These are phyloP conservation scores for Capsella rubella DNA, from an alignment of 441 rosid genomes.

Conservation along the genomic window DNA sequence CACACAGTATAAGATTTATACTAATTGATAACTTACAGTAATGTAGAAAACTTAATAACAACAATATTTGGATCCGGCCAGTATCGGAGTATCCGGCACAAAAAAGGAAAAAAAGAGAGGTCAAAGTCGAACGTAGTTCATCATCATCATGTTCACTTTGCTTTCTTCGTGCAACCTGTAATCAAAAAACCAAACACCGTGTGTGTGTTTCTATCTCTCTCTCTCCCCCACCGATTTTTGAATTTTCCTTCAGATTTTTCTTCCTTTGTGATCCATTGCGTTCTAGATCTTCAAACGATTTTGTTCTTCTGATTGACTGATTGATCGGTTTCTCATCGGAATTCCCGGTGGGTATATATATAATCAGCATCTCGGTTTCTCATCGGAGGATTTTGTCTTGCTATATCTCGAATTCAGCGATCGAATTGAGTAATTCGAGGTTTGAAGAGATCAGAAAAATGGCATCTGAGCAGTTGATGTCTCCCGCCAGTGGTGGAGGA, in stretches of 20 bases:
- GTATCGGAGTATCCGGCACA: slow-evolving; percentile 1
- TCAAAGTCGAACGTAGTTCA: slow-evolving; percentile 36
- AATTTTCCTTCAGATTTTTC: slow-evolving; percentile 34
- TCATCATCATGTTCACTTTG: slow-evolving; percentile 32
- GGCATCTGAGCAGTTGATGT: slow-evolving; percentile 88
- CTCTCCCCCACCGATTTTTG: slow-evolving; percentile 23
- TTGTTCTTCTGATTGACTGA: slow-evolving; percentile 1
- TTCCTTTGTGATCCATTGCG: not conserved
- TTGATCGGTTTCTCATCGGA: slow-evolving; percentile 27
- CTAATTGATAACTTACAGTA: no score
- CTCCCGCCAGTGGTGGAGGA: slow-evolving; percentile 47
- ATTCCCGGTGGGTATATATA: not conserved
- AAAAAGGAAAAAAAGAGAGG: not conserved
- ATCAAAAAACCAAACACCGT: slow-evolving; percentile 28
- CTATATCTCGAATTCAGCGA: slow-evolving; percentile 23
- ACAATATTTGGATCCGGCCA: slow-evolving; percentile 7
- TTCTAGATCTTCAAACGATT: slow-evolving; percentile 31
- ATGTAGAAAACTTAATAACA: not conserved
- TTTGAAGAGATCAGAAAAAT: slow-evolving; percentile 41
- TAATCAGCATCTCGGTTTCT: not conserved
- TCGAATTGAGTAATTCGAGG: slow-evolving; percentile 7
- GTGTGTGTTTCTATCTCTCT: slow-evolving; percentile 19
- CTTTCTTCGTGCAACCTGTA: slow-evolving; percentile 25
- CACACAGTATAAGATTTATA: not conserved
- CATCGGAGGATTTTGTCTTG: not conserved